Conservation (phyloP, 352 stramenopile species). For the Pythium sp. region DNA sequence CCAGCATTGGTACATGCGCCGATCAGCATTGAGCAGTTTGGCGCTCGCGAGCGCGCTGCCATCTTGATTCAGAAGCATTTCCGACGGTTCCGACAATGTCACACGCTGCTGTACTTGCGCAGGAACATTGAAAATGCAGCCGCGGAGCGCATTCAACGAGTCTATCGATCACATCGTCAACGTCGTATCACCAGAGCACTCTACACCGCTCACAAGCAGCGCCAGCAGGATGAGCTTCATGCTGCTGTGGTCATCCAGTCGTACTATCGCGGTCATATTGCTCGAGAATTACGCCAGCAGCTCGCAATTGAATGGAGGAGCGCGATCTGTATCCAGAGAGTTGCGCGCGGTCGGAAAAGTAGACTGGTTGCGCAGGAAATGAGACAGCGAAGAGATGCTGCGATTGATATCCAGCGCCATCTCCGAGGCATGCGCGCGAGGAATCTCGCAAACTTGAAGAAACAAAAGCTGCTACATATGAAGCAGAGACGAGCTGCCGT, state of each 20-base stretch:
- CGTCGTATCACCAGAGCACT: conserved; percentile 34
- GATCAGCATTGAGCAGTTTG: conserved; percentile 27
- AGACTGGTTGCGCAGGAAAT: conserved; percentile 13
- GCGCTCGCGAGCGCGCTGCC: conserved; percentile 28
- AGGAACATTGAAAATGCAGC: conserved; percentile 20
- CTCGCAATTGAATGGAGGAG: conserved; percentile 20
- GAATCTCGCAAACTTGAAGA: conserved; percentile 8
- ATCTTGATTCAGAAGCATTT: conserved; percentile 40
- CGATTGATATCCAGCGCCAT: conserved; percentile 36
- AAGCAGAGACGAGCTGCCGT: conserved; percentile 24
- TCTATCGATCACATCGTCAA: conserved; percentile 31
- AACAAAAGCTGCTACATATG: conserved; percentile 18
- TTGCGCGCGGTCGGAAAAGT: conserved; percentile 24
- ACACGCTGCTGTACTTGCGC: conserved; percentile 28
- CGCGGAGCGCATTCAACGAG: conserved; percentile 36
- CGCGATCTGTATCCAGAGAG: conserved; percentile 40
- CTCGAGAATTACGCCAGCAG: conserved; percentile 13
- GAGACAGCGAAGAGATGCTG: conserved; percentile 19
- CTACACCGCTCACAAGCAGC: conserved; percentile 25
- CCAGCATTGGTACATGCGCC: conserved; percentile 14
- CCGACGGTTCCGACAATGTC: conserved; percentile 36
- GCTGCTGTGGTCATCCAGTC: conserved; percentile 35
- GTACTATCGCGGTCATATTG: conserved; percentile 26
- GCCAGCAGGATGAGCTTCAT: conserved; percentile 14
- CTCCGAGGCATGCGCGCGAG: conserved; percentile 27